Conservation (phyloP, 2,329 filamentous ascomycete genomes). For the Cladosporium sp. region DNA sequence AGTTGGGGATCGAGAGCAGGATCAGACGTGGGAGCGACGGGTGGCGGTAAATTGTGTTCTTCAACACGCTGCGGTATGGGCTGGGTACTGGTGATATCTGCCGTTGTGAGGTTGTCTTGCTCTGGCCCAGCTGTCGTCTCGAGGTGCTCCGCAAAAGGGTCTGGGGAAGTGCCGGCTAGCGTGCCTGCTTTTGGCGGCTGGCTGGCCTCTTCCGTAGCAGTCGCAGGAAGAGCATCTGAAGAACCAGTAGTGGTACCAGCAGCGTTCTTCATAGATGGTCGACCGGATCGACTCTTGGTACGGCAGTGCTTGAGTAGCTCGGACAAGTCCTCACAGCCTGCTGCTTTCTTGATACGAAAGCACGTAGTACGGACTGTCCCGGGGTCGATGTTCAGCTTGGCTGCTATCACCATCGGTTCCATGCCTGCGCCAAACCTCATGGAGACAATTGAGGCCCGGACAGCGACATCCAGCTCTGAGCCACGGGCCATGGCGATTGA, state of each 20-base stretch:
- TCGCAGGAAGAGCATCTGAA: neutral
- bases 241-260: neutral
- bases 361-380: neutral
- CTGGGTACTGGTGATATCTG: neutral
- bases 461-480: neutral
- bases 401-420: neutral
- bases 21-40: neutral
- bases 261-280: neutral
- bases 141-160: neutral
- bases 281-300: neutral
- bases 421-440: neutral
- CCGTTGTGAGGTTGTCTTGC: neutral
- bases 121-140: slow-evolving; percentile 6
- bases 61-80: neutral
- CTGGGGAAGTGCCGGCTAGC: neutral
- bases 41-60: neutral
- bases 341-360: neutral
- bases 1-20: neutral
- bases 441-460: slow-evolving; percentile 1
- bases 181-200: neutral
- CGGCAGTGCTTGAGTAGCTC: neutral
- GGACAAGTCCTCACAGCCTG: neutral
- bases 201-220: neutral
- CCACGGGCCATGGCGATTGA: neutral
- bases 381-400: neutral